Percentiles rank a stretch among this genome's conserved stretches.
These are phyloP conservation scores for Cyberlindnera sargentensis DNA, from an alignment of 805 yeast genomes.

Conservation along the genomic window DNA sequence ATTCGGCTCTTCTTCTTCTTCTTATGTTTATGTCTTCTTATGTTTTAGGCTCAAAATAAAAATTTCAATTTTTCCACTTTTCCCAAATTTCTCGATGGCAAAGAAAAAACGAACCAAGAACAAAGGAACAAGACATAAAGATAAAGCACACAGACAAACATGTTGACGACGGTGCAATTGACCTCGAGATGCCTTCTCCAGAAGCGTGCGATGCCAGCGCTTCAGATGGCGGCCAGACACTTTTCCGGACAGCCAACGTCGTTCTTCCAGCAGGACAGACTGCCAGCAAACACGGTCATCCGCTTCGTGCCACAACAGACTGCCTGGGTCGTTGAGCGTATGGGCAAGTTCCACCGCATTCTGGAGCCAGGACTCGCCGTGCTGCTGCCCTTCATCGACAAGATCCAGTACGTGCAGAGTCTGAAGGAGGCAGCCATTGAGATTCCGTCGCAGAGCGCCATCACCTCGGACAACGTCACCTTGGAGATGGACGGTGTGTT, in stretches of 20 bases:
- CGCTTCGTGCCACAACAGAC: slow-evolving; percentile 86
- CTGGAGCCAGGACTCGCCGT: slow-evolving; percentile 75
- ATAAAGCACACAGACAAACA: too few species aligned
- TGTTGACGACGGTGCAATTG: not conserved
- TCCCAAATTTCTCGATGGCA: not conserved
- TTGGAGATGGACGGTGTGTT: slow-evolving; percentile 80
- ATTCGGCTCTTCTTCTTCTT: too few species aligned
- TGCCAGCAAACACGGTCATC: slow-evolving; percentile 70
- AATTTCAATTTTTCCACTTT: too few species aligned
- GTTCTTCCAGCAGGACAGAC: slow-evolving; percentile 52
- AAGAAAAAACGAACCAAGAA: not conserved
- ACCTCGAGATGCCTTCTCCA: too few species aligned
- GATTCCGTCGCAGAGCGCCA: slow-evolving; percentile 77
- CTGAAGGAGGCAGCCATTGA: slow-evolving; percentile 81
- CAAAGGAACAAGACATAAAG: not conserved
- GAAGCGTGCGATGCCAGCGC: too few species aligned
- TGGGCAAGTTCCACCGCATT: slow-evolving; percentile 73
- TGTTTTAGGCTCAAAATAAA: too few species aligned
- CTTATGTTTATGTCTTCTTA: too few species aligned
- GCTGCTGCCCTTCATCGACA: slow-evolving; percentile 65
- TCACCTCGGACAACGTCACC: slow-evolving; percentile 80
- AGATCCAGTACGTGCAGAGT: slow-evolving; percentile 74
- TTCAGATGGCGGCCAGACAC: not conserved
- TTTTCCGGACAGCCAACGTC: slow-evolving; percentile 28
- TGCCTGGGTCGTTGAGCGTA: slow-evolving; percentile 86